These are phyloP conservation scores for Candida sonorensis DNA, from an alignment of 805 yeast species.

Conservation along the genomic window DNA sequence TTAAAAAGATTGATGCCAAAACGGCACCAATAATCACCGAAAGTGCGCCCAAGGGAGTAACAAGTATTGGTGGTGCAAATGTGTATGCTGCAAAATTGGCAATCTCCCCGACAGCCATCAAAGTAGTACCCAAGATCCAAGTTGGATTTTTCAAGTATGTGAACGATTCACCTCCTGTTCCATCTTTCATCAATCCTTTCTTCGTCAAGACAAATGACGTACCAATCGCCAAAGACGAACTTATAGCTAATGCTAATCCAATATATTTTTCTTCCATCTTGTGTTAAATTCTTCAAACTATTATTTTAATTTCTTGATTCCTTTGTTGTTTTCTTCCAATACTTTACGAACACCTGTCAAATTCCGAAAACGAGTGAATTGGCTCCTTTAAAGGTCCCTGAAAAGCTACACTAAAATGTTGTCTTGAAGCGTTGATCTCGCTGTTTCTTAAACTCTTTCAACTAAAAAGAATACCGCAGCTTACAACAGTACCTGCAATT, in stretches of 20 bases:
- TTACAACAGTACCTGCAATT: too few species aligned
- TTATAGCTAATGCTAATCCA: constrained; percentile 81
- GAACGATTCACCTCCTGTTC: constrained; percentile 64
- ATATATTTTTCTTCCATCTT: constrained; percentile 75
- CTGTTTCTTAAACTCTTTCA: too few species aligned
- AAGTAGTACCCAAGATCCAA: constrained; percentile 91
- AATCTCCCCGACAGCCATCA: constrained; percentile 87
- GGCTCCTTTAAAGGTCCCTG: too few species aligned
- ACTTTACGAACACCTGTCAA: too few species aligned
- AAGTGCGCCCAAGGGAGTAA: constrained; percentile 87
- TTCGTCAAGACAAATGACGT: constrained; percentile 85
- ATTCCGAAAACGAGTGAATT: too few species aligned
- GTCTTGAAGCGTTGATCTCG: too few species aligned
- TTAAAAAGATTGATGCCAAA: constrained; percentile 74
- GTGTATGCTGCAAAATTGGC: constrained; percentile 95
- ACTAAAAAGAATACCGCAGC: too few species aligned
- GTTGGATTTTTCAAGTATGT: constrained; percentile 77
- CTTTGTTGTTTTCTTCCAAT: too few species aligned
- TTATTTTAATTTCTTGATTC: too few species aligned
- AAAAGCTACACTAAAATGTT: too few species aligned
- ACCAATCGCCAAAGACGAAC: constrained; percentile 85
- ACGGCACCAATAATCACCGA: constrained; percentile 91
- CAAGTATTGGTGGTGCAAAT: constrained; percentile 89
- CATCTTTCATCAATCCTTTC: constrained; percentile 67
- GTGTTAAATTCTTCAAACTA: too few species aligned